Evolutionary conservation across 2,329 filamentous ascomycete genomes (phyloP), one percentile per base, ranked within the genome.

Genomic region (Leptodontidium sp.): DNA sequence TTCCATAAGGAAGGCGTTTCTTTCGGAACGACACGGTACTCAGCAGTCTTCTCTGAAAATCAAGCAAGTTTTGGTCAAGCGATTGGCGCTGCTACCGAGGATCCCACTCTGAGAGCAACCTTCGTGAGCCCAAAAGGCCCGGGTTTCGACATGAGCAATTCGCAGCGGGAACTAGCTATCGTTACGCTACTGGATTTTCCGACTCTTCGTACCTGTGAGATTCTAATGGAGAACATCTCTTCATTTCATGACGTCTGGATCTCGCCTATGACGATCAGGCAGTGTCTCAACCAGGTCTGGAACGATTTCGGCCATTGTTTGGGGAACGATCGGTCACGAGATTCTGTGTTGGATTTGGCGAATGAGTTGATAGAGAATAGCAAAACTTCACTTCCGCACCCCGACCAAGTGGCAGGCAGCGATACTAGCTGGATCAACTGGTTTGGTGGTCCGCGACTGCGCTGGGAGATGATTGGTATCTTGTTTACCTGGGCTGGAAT

Each of bases 391-490:
- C 7, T 50, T 8, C 26, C 58, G 6, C 26, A 7, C 11, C 29
- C 38, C 3, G 26, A 49, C 12, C 35, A 24, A 17, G 21, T 4
- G 8, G 57, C 12, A 21, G 15, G 5, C 15, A 26, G 35, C 4
- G 65, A 67, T 12, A 29, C 14, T 21, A 61, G n/a, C 15, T 68
- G 66, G 66, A 3, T 40, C 8, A 68, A 64, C 26, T 64, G 59
- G 59, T 68, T 68, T 49, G 52, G 50, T 40, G 66, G 66, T 15
- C 29, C 61, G 1, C 1, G 47, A 4, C 21, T 68, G 2, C 59
- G 59, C 9, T 68, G 59, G 59, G 66, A 68, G 50, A 68, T 68
- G 61, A 59, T 68, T 6, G 66, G 66, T 14, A 64, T 68, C 15
- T 24, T 68, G 17, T 68, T 68, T 21, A 59, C 47, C 6, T 68